Conservation (phyloP, 1,139 yeast species). For the Protomyces arabidopsidicola region DNA sequence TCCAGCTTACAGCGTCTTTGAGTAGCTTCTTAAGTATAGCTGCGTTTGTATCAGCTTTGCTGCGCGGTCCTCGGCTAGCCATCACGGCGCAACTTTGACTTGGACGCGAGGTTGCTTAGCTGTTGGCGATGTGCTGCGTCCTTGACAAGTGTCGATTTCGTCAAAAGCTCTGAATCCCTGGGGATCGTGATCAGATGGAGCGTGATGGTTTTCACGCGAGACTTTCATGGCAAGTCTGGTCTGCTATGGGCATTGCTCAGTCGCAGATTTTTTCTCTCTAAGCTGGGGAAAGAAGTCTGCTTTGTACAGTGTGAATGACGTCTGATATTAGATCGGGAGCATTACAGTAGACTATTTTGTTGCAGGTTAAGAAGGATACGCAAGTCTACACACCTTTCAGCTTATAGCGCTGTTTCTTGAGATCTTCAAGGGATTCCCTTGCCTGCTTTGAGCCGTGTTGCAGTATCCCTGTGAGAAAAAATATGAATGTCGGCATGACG, state of each 20-base stretch:
- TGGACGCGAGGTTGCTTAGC: no score
- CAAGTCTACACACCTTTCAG: background rate
- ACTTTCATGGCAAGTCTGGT: no score
- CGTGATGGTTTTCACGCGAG: no score
- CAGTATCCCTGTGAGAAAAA: background rate
- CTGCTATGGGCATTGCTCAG: no score
- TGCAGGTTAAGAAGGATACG: no score
- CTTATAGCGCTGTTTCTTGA: background rate
- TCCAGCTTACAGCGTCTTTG: slow-evolving; percentile 50
- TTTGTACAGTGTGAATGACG: no score
- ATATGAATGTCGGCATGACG: background rate
- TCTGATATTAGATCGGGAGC: no score
- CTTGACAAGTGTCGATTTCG: background rate
- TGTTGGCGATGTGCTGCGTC: background rate
- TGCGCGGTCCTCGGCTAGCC: slow-evolving; percentile 32
- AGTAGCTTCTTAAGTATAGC: slow-evolving; percentile 68
- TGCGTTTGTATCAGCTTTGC: slow-evolving; percentile 46
- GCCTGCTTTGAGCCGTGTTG: background rate
- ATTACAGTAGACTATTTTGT: no score
- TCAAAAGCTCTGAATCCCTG: no score
- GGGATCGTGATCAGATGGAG: no score
- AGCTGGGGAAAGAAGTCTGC: no score
- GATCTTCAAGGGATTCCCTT: background rate
- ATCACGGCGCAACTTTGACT: background rate
- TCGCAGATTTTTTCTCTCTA: no score